Evolutionary conservation across 768 basidiomycete species (phyloP).

Genomic region (Naematelia aurantialba): DNA sequence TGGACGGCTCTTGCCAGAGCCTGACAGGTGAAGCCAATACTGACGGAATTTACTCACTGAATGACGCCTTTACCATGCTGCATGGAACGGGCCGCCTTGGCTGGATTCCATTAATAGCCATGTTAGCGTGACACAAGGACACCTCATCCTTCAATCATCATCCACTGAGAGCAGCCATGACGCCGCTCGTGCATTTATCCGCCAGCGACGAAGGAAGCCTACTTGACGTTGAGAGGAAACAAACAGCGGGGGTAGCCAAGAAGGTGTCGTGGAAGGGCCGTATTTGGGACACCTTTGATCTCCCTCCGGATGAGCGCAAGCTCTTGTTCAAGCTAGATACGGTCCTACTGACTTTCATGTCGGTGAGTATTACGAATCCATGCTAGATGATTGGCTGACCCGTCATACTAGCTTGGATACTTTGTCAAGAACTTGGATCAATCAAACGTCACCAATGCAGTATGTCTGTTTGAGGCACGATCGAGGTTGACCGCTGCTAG

Average conservation of each 20-base stretch:
- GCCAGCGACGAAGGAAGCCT: neutral
- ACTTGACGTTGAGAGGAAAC: neutral
- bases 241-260: slow-evolving; percentile 3
- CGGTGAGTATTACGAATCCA: slow-evolving; percentile 15
- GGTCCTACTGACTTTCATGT: slow-evolving; percentile 34
- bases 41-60: no score
- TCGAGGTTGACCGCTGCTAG: neutral
- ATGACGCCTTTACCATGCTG: no score
- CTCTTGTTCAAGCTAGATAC: slow-evolving; percentile 43
- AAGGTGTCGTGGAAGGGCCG: slow-evolving; percentile 29
- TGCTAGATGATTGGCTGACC: neutral
- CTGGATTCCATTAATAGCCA: neutral
- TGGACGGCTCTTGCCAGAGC: no score
- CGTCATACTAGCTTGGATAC: slow-evolving; percentile 5
- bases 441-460: slow-evolving; percentile 10
- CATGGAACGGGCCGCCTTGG: no score
- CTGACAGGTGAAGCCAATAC: no score
- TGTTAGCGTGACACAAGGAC: neutral
- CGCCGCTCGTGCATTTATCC: neutral
- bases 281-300: slow-evolving; percentile 42
- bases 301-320: slow-evolving; percentile 28
- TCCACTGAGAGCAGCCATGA: neutral
- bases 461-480: neutral
- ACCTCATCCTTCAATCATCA: neutral
- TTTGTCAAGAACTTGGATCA: slow-evolving; percentile 16